A percentile compares a stretch with the other conserved stretches of the same genome.
These are phyloP conservation scores for Apostasia ramifera DNA, from an alignment of 106 monocot genomes.

Conservation along the genomic window DNA sequence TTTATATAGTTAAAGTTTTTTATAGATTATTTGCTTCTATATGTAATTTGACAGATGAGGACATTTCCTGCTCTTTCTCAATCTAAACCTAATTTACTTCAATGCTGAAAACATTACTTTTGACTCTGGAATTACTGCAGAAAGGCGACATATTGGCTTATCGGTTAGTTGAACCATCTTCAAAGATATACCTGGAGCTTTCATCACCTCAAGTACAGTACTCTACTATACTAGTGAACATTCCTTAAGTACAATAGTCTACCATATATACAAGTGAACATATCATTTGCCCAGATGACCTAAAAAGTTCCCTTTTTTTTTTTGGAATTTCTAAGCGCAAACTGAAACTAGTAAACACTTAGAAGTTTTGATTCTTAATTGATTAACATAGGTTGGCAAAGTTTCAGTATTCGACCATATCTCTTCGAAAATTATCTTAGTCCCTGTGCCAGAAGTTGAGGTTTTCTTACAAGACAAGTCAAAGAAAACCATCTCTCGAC, in stretches of 20 bases:
- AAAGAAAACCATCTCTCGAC: background rate
- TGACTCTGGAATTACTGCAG: background rate
- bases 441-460: conserved; percentile 1
- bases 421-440: conserved; percentile 1
- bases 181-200: background rate
- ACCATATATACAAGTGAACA: background rate
- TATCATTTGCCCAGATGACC: background rate
- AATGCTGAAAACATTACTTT: background rate
- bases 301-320: background rate
- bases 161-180: conserved; percentile 2
- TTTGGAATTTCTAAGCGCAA: background rate
- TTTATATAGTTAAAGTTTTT: no score
- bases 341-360: background rate
- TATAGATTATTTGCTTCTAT: no score
- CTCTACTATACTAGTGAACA: no score
- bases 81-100: no score
- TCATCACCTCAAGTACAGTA: conserved; percentile 1
- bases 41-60: no score
- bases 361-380: background rate
- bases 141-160: conserved; percentile 5
- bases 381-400: conserved; percentile 2
- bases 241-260: no score
- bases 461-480: background rate
- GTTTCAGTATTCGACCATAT: background rate
- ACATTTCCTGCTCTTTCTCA: no score